Evolutionary conservation across 2,329 filamentous ascomycete genomes (phyloP), one percentile per base, ranked within the genome.

Genomic region (Nemania sp.): DNA sequence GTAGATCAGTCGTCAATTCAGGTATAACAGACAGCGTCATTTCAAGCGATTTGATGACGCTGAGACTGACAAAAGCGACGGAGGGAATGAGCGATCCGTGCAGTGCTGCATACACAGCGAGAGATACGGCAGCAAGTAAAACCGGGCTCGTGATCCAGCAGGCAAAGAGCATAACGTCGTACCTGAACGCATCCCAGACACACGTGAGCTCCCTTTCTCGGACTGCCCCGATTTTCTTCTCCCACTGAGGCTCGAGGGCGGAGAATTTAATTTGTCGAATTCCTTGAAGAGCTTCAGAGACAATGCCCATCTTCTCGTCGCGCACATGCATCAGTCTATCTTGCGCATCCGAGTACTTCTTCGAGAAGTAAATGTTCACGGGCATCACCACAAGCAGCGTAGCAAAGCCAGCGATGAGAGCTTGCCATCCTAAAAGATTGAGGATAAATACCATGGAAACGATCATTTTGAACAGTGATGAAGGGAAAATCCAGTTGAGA

Each of bases 221-320:
- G 7, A 87, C 84, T 63, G 82, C 74, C 63, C 81, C 75, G 71
- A 95, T 90, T 62, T 87, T 89, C 15, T 81, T 79, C 72, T 92
- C 86, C 90, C 91, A 94, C 67, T 90, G 85, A 18, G 79, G 76
- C 73, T 94, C 91, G 1, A 92, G 76, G 1, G 90, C 90, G 0
- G 90, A 90, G 67, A 94, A 92, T 70, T 95, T 95, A 76, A 95
- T 91, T 73, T 95, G 91, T 1, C 90, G 85, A 65, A 94, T 93
- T 7, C 90, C 90, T 67, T 90, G 84, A 1, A 95, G 77, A 0
- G 88, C 89, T 73, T 95, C 90, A 1, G 90, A 90, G 32, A 95
- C 83, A 13, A 92, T 83, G 0, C 83, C 87, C 75, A 92, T 82
- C 74, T 93, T 94, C 56, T 86, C 81, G 72, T 94, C 91, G 46